A percentile compares a stretch with the other conserved stretches of the same genome.
These are phyloP conservation scores for Tetrapyrgos nigripes DNA, from an alignment of 1,284 basidiomycete genomes.

Conservation along the genomic window DNA sequence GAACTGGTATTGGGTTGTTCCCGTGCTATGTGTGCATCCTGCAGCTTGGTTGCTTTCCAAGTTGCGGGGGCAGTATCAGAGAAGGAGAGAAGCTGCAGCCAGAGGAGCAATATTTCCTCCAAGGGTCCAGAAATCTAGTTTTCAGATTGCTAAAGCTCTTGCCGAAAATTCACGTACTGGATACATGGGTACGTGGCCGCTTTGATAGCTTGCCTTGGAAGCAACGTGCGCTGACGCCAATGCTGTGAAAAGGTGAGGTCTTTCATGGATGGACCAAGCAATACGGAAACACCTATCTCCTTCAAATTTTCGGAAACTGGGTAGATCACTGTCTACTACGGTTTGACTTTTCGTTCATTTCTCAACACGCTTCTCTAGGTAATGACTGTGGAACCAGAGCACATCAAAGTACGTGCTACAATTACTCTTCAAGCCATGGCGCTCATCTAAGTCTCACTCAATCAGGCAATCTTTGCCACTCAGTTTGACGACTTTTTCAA, in stretches of 20 bases:
- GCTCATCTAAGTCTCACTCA: not conserved
- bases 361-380: not conserved
- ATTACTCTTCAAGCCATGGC: not conserved
- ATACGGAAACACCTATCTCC: conserved; percentile 11
- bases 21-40: not conserved
- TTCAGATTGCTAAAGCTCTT: conserved; percentile 1
- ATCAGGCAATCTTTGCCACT: conserved; percentile 39
- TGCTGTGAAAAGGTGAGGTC: conserved; percentile 9
- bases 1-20: not conserved
- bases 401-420: conserved; percentile 15
- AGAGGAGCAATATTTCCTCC: conserved; percentile 10
- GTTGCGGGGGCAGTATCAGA: not conserved
- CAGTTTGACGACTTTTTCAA: conserved; percentile 51
- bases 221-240: not conserved
- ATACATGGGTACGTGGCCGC: conserved; percentile 7
- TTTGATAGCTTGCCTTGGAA: not conserved
- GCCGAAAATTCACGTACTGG: conserved; percentile 5
- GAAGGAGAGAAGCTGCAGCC: conserved; percentile 3
- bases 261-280: conserved; percentile 14
- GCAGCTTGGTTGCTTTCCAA: not conserved
- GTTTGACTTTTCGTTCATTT: too few species aligned
- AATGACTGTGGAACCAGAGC: conserved; percentile 20
- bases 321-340: not conserved
- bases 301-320: conserved; percentile 9
- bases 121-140: conserved; percentile 7